These are phyloP conservation scores for Linnemannia exigua DNA, from an alignment of 192 early-diverging fungal species.

Conservation along the genomic window DNA sequence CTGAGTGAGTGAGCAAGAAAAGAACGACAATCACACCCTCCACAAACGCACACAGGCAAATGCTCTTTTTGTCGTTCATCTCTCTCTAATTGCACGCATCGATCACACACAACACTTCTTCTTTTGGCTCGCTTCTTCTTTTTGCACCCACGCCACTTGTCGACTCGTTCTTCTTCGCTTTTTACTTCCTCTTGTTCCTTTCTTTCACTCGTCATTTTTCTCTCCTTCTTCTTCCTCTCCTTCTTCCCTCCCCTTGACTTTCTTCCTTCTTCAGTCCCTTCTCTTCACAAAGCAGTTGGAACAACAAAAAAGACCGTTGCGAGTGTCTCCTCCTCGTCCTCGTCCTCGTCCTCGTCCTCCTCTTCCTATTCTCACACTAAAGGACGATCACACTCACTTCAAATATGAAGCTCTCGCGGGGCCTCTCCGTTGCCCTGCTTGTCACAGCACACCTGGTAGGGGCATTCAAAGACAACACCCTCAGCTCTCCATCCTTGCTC, in stretches of 20 bases:
- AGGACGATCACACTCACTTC: neutral
- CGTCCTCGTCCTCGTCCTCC: neutral
- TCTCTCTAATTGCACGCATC: neutral
- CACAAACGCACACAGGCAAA: too few species aligned
- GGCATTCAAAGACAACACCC: neutral
- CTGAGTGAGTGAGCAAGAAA: neutral
- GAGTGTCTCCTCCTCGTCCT: neutral
- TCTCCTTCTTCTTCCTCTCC: neutral
- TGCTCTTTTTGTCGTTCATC: neutral
- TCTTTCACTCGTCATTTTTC: neutral
- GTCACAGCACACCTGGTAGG: conserved; percentile 10
- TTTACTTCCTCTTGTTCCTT: neutral
- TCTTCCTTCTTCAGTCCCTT: neutral
- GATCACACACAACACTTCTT: neutral
- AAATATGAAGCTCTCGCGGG: conserved; percentile 31
- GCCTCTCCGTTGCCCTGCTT: conserved; percentile 16
- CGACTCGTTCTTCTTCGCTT: neutral
- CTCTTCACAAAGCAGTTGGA: neutral
- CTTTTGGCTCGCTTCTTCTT: neutral
- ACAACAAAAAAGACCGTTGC: neutral
- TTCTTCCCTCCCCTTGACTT: neutral
- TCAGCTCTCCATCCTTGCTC: conserved; percentile 10
- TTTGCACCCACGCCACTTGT: neutral
- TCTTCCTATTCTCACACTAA: neutral
- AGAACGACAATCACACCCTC: neutral